Evolutionary conservation across 352 stramenopile species (phyloP).

Genomic region (Pythium rhizo-oryzae): DNA sequence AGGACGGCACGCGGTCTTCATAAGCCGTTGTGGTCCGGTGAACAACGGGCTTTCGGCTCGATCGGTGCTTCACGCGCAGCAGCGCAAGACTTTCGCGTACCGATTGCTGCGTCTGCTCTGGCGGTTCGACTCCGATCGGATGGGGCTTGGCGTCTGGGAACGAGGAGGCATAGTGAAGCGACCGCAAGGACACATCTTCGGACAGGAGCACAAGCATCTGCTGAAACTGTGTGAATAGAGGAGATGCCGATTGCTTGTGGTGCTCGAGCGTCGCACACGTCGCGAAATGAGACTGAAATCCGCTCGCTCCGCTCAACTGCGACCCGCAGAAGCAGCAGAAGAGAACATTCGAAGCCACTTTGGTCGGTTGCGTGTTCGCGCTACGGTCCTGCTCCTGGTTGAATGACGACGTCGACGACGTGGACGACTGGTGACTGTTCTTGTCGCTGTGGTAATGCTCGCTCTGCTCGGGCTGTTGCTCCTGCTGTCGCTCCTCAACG

Average conservation of each 20-base stretch:
- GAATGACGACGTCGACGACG: constrained; percentile 22
- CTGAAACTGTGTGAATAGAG: constrained; percentile 68
- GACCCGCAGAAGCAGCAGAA: constrained; percentile 82
- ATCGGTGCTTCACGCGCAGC: constrained; percentile 29
- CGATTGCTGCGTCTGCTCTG: constrained; percentile 10
- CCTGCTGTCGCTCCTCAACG: neutral
- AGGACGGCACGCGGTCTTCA: constrained; percentile 9
- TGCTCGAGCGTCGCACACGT: constrained; percentile 49
- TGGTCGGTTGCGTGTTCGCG: neutral
- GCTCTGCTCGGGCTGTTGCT: neutral
- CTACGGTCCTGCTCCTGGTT: constrained; percentile 3
- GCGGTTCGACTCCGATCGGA: constrained; percentile 3
- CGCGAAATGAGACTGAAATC: constrained; percentile 47
- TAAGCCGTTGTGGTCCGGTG: constrained; percentile 1
- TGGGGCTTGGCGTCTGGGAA: constrained; percentile 56
- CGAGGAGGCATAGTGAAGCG: constrained; percentile 74
- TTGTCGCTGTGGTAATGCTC: constrained; percentile 2
- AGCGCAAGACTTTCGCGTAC: constrained; percentile 32
- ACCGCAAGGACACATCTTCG: constrained; percentile 60
- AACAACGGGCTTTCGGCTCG: constrained; percentile 19
- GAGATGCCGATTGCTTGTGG: constrained; percentile 60
- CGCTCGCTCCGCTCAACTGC: constrained; percentile 35
- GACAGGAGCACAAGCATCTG: constrained; percentile 64
- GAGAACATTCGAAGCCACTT: constrained; percentile 34
- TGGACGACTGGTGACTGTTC: constrained; percentile 17